These are phyloP conservation scores for Paraglomus occultum DNA, from an alignment of 192 early-diverging fungal species.

Conservation along the genomic window DNA sequence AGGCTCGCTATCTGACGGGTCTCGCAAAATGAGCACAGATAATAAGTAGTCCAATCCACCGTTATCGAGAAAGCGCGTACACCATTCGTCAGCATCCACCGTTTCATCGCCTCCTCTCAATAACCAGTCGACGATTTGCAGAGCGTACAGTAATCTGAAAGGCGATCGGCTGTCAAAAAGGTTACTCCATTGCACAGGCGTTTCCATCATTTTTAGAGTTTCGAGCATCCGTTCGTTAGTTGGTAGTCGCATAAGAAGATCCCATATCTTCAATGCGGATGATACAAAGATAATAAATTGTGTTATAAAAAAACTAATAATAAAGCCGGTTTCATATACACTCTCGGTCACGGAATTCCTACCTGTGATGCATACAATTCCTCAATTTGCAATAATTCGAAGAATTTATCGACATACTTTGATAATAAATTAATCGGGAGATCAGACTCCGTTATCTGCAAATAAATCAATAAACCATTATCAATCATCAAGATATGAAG, in stretches of 20 bases:
- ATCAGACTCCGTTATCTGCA: constrained; percentile 28
- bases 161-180: constrained; percentile 43
- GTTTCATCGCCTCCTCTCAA: constrained; percentile 42
- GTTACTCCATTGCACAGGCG: constrained; percentile 35
- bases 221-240: constrained; percentile 35
- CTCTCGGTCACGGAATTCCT: background rate
- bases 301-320: background rate
- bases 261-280: constrained; percentile 27
- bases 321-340: background rate
- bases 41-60: constrained; percentile 41
- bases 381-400: constrained; percentile 41
- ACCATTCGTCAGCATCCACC: constrained; percentile 31
- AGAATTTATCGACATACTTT: constrained; percentile 43
- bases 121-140: constrained; percentile 43
- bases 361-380: constrained; percentile 48
- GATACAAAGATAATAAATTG: background rate
- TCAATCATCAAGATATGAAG: background rate
- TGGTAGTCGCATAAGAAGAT: constrained; percentile 38
- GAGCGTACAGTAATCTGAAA: constrained; percentile 43
- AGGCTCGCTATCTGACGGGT: background rate
- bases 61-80: constrained; percentile 36
- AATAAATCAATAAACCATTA: background rate
- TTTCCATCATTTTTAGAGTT: constrained; percentile 32
- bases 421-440: constrained; percentile 42
- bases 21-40: constrained; percentile 30